A percentile compares a stretch with the other conserved stretches of the same genome.
Conservation (phyloP, 345 rosid genomes). For the Cochlearia excelsa region DNA sequence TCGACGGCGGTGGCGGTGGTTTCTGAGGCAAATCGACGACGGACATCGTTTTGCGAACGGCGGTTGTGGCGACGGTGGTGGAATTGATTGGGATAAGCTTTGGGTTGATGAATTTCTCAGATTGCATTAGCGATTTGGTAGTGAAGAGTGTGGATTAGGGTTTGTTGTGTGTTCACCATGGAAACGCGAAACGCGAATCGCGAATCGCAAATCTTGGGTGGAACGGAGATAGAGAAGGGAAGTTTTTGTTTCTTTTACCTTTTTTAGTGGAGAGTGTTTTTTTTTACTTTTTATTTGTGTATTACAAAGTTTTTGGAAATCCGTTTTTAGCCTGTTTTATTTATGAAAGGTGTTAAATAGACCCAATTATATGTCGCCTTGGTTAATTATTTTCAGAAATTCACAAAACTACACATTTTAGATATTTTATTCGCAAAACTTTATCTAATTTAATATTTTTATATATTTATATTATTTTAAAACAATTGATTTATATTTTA, state of each 20-base stretch:
- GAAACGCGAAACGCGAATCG: conserved; percentile 29
- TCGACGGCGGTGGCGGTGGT: conserved; percentile 52
- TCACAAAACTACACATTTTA: no score
- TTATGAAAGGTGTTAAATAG: background rate
- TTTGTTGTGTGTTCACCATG: conserved; percentile 32
- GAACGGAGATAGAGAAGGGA: conserved; percentile 28
- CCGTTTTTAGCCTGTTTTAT: background rate
- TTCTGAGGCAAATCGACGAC: conserved; percentile 61
- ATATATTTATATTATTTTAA: no score
- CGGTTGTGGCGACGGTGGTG: background rate
- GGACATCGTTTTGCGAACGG: conserved; percentile 42
- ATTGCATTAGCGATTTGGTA: conserved; percentile 11
- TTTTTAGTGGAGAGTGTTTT: no score
- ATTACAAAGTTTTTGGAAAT: background rate
- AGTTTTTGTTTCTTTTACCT: background rate
- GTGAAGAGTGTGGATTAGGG: conserved; percentile 8
- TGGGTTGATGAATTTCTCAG: conserved; percentile 35
- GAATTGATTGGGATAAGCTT: conserved; percentile 26
- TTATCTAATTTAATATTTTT: no score
- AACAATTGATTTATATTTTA: no score
- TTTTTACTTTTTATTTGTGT: no score
- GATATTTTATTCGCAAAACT: no score
- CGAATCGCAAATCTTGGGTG: background rate
- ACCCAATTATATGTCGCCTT: background rate
- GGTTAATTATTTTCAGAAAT: background rate